Base-by-base conservation (phyloP, 768 basidiomycete species). In the Flagelloscypha sp. region DNA sequence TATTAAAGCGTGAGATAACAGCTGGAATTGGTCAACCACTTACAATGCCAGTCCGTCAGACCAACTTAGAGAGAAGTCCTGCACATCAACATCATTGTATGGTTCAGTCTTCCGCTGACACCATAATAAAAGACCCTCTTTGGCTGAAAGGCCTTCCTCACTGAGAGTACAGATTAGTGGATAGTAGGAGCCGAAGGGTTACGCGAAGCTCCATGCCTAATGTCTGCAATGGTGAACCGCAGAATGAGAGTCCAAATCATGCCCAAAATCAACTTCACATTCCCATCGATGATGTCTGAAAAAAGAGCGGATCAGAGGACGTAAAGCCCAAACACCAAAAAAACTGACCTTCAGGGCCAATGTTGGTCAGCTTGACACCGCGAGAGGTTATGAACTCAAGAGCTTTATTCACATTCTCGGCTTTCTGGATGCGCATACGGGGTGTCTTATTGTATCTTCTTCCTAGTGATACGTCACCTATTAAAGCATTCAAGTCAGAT, bases 221-320 rank as follows among this genome's bases (percentile, higher is more conserved):
- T 98, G 49, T 93, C 92, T 16, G 95, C 93, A 45, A 99, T 98
- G 5, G 93, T 95, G 58, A 98, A 98, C 9, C 94, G 83, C 21
- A 98, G 71, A 50, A 99, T 92, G 24, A 98, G 72, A 0, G 89
- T 94, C 95, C 95, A 98, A 45, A 99, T 97, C 93, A 93, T 89
- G 21, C 90, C 93, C n/a, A 98, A 74, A 34, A 94, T 97, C 37
- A 99, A 82, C 60, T 98, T 99, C 44, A 93, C 59, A 56, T 94
- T 95, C n/a, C 93, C 93, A 56, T 99, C 95, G 38, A 99, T 92
- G 54, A 98, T 95, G 57, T 98, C 94, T 93, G 41, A n/a, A 33
- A 24, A 36, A 3, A 25, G 20, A 22, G 45, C 27, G 40, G 47
- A 20, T 35, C 32, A 12, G 24, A 19, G n/a, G 9, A 29, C 28